phyloP scores from a whole-genome alignment of 331 rosid species.

The Quercus lobata region DNA sequence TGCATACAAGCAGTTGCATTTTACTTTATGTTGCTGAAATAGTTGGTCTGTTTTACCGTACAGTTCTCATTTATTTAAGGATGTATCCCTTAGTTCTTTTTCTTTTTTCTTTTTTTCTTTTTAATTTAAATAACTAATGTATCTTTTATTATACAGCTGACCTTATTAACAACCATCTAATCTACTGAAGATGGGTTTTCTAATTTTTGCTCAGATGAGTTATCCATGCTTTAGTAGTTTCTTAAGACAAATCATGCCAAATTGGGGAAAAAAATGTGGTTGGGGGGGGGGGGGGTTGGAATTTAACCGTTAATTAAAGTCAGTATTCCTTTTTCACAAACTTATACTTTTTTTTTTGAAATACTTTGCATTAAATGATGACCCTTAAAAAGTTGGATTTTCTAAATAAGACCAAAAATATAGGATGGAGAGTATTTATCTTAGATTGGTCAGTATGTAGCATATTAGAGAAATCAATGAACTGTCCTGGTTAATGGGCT shows the following conservation, averaged over 20 bases:
- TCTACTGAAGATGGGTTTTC: not conserved
- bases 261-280: too few species aligned
- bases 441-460: not conserved
- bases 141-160: not conserved
- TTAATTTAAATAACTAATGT: not conserved
- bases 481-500: not conserved
- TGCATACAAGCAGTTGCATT: not conserved
- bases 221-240: not conserved
- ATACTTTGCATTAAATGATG: too few species aligned
- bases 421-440: not conserved
- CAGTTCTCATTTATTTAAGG: not conserved
- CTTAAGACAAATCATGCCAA: too few species aligned
- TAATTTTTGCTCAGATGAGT: not conserved
- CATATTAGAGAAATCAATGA: constrained; percentile 4
- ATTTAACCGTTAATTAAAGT: too few species aligned
- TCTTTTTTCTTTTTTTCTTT: too few species aligned
- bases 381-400: too few species aligned
- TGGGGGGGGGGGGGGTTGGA: too few species aligned
- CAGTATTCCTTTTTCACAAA: too few species aligned
- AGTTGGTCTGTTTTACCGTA: not conserved
- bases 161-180: not conserved
- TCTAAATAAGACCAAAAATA: too few species aligned
- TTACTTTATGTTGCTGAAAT: not conserved
- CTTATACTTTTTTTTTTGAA: too few species aligned
- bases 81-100: not conserved